Conservation (phyloP, 2,329 filamentous ascomycete species). For the Aspergillus neoniger region DNA sequence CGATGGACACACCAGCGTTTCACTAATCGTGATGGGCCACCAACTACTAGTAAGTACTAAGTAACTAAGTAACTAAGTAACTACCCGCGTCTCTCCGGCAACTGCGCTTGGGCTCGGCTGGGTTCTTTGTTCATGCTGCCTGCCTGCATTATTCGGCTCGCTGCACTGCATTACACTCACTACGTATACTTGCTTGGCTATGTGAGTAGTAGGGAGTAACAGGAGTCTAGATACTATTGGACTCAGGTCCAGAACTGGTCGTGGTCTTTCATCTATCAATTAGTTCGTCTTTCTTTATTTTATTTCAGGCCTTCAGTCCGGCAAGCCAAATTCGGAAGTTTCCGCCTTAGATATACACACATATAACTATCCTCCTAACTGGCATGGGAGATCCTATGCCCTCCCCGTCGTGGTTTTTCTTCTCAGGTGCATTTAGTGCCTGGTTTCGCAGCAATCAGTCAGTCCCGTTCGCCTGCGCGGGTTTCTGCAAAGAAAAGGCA, state of each 20-base stretch:
- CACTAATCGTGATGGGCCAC: constrained; percentile 15
- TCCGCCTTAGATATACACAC: not conserved
- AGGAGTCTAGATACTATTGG: not conserved
- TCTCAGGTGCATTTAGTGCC: not conserved
- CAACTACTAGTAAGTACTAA: not conserved
- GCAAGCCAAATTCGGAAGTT: not conserved
- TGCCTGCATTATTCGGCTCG: not conserved
- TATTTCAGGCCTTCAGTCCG: not conserved
- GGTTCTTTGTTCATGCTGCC: not conserved
- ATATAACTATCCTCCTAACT: not conserved
- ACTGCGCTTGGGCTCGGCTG: constrained; percentile 6
- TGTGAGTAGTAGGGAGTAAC: not conserved
- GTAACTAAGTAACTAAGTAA: too few species aligned
- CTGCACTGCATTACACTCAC: not conserved
- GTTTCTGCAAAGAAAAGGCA: constrained; percentile 5
- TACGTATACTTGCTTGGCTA: too few species aligned
- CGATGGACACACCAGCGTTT: constrained; percentile 27
- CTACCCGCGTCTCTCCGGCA: constrained; percentile 20
- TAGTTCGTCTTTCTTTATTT: not conserved
- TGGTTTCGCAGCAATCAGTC: not conserved
- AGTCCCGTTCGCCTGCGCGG: constrained; percentile 10
- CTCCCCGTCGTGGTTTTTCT: not conserved
- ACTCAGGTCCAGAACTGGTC: not conserved
- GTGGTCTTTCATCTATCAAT: not conserved
- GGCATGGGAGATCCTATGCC: not conserved